Percentiles rank a stretch among this genome's conserved stretches.
phyloP scores from a whole-genome alignment of 495 filamentous ascomycete species.

The Amorphotheca resinae region DNA sequence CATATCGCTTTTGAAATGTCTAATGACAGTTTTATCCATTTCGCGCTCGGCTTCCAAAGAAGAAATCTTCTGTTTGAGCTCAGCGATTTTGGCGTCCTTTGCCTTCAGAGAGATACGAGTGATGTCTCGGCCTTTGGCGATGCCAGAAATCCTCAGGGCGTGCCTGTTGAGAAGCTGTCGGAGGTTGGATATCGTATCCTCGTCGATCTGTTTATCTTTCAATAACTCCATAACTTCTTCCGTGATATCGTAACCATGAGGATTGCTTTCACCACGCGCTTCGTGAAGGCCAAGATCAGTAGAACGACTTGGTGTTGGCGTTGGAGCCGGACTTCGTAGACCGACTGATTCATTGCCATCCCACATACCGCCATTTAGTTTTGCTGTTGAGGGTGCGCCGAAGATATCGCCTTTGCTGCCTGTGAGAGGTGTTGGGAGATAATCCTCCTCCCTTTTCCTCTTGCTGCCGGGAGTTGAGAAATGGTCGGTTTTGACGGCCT shows the following conservation, averaged over 20 bases:
- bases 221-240: conserved; percentile 38
- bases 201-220: conserved; percentile 32
- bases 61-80: conserved; percentile 34
- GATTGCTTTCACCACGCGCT: conserved; percentile 1
- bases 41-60: conserved; percentile 39
- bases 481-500: conserved; percentile 28
- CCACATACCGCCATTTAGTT: conserved; percentile 8
- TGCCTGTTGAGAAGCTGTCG: conserved; percentile 40
- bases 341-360: conserved; percentile 19
- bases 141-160: conserved; percentile 41
- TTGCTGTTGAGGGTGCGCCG: conserved; percentile 14
- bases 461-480: conserved; percentile 38
- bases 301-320: conserved; percentile 40
- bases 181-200: conserved; percentile 29
- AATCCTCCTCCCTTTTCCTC: conserved; percentile 33
- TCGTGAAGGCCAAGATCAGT: conserved; percentile 9
- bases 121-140: conserved; percentile 50
- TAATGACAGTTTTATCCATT: conserved; percentile 34
- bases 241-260: conserved; percentile 32
- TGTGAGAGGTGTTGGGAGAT: conserved; percentile 17
- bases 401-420: conserved; percentile 13
- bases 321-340: conserved; percentile 24
- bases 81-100: conserved; percentile 46
- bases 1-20: conserved; percentile 19
- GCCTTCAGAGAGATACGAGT: conserved; percentile 45